Percentiles rank a stretch among this genome's conserved stretches.
Evolutionary conservation across 139 green algal genomes (phyloP).

Genomic region (Micromonas commoda): DNA sequence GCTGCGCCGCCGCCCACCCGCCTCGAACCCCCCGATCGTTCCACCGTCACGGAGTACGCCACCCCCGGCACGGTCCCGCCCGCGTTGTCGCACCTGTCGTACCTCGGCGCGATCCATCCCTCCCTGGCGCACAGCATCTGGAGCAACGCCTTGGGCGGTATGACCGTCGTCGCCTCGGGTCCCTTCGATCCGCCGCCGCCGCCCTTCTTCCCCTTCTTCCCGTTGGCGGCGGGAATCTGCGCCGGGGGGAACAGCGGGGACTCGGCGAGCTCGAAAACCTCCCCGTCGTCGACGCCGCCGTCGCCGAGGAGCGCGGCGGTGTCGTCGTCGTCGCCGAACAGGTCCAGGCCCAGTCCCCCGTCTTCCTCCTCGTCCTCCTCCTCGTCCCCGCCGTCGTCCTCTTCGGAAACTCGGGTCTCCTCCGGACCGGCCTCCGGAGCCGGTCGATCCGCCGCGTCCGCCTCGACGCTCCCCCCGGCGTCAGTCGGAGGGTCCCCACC

Average conservation of each 20-base stretch:
- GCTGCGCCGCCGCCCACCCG: background rate
- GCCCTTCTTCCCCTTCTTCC: background rate
- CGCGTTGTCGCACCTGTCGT: background rate
- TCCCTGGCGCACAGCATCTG: background rate
- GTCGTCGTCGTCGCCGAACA: conserved; percentile 1
- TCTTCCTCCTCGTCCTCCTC: conserved; percentile 21
- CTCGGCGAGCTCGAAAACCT: background rate
- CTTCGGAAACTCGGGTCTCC: background rate
- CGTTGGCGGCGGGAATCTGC: background rate
- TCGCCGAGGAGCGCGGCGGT: background rate
- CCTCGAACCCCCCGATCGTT: background rate
- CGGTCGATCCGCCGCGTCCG: no score
- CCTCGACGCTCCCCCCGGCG: no score
- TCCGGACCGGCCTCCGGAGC: background rate
- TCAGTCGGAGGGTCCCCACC: no score
- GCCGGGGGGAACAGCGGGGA: background rate
- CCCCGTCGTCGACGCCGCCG: background rate
- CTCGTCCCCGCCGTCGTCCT: background rate
- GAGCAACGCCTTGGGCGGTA: conserved; percentile 6
- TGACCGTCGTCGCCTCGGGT: background rate
- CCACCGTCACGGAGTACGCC: conserved; percentile 1
- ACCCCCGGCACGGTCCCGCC: background rate
- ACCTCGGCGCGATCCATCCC: background rate
- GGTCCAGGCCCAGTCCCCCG: background rate
- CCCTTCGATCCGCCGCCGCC: background rate